Percentiles rank a stretch among this genome's conserved stretches.
Conservation (phyloP, 2,329 filamentous ascomycete genomes). For the Aspergillus sp. region DNA sequence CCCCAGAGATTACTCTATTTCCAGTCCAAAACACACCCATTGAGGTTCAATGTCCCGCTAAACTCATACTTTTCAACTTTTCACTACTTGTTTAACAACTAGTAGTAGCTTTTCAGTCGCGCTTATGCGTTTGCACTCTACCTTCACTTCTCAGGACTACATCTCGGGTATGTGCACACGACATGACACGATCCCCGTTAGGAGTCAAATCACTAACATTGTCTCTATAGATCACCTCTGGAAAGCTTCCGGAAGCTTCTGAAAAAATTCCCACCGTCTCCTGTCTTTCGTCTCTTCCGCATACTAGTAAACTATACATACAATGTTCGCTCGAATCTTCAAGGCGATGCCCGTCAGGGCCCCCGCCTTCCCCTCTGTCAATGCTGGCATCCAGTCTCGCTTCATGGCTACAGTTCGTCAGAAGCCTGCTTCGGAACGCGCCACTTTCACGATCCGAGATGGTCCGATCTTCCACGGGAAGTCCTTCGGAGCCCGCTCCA, state of each 20-base stretch:
- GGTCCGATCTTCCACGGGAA: conserved; percentile 94
- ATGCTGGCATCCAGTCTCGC: conserved; percentile 31
- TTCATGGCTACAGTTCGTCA: conserved; percentile 63
- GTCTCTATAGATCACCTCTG: conserved; percentile 53
- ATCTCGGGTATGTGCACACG: conserved; percentile 49
- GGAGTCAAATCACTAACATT: conserved; percentile 13
- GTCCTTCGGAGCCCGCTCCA: conserved; percentile 92
- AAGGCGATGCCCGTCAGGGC: conserved; percentile 45
- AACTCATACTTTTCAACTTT: conserved; percentile 9
- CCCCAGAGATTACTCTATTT: conserved; percentile 4
- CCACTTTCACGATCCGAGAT: conserved; percentile 93
- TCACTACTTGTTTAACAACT: conserved; percentile 22
- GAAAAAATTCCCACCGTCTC: conserved; percentile 14
- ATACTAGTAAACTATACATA: conserved; percentile 20
- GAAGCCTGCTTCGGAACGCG: conserved; percentile 65
- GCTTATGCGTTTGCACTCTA: conserved; percentile 79
- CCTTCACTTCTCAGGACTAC: conserved; percentile 78
- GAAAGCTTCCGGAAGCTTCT: conserved; percentile 59
- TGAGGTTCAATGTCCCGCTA: conserved; percentile 23
- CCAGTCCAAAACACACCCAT: conserved; percentile 1
- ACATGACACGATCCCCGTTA: conserved; percentile 1
- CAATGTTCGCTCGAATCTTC: conserved; percentile 51
- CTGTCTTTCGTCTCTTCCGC: conserved; percentile 9
- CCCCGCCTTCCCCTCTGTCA: conserved; percentile 39
- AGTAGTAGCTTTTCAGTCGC: conserved; percentile 45